phyloP scores from a whole-genome alignment of 306 rosid genomes.

The Vachellia collinsii region DNA sequence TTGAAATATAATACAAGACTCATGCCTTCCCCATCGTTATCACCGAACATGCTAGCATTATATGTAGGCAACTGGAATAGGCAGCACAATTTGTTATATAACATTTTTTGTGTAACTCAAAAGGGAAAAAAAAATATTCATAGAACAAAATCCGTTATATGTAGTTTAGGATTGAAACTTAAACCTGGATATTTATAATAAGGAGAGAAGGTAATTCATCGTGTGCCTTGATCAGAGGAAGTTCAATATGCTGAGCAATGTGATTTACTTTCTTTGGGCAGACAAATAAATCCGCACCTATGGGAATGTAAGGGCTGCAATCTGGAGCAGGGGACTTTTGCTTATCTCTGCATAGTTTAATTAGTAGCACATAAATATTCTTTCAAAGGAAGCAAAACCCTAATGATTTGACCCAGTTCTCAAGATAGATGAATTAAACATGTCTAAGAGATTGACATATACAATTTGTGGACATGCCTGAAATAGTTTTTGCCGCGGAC shows the following conservation, averaged over 20 bases:
- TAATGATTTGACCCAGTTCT: background rate
- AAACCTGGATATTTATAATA: conserved; percentile 77
- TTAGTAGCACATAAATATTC: conserved; percentile 10
- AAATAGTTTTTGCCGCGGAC: conserved; percentile 74
- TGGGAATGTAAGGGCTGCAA: conserved; percentile 61
- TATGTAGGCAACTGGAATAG: conserved; percentile 66
- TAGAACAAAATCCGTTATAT: background rate
- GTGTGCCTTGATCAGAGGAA: conserved; percentile 60
- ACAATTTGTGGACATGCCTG: conserved; percentile 48
- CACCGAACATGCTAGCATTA: conserved; percentile 65
- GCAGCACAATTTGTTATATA: conserved; percentile 11
- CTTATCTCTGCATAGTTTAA: conserved; percentile 56
- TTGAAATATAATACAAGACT: conserved; percentile 75
- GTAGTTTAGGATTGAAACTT: conserved; percentile 3
- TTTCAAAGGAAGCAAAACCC: background rate
- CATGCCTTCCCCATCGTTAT: conserved; percentile 75
- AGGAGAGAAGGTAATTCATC: conserved; percentile 66
- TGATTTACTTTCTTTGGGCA: conserved; percentile 63
- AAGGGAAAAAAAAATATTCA: background rate
- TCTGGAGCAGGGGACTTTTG: conserved; percentile 65
- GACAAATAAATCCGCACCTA: conserved; percentile 70
- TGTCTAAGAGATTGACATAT: background rate
- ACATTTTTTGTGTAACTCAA: background rate
- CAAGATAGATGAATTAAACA: background rate
- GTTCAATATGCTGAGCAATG: conserved; percentile 76